Conservation (phyloP, 2,329 filamentous ascomycete genomes). For the Talaromyces rugulosus region DNA sequence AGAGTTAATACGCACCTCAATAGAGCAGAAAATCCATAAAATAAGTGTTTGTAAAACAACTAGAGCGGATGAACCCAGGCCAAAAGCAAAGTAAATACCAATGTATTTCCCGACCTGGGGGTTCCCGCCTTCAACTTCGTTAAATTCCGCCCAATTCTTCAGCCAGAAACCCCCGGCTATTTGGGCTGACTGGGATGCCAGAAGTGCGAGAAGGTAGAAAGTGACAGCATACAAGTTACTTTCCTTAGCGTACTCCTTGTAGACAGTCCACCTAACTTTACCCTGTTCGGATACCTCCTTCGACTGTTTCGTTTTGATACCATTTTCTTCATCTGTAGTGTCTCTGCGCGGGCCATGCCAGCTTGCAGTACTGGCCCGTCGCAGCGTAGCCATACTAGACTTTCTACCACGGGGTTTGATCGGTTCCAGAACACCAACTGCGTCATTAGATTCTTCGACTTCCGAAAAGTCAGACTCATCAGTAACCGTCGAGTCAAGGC, state of each 20-base stretch:
- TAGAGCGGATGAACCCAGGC: conserved; percentile 76
- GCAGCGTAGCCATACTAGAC: conserved; percentile 70
- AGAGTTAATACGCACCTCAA: conserved; percentile 62
- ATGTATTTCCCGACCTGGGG: conserved; percentile 81
- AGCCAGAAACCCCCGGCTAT: conserved; percentile 89
- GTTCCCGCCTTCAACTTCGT: conserved; percentile 65
- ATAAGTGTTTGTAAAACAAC: conserved; percentile 91
- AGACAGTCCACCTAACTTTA: conserved; percentile 97
- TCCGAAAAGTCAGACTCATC: conserved; percentile 51
- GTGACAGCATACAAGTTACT: conserved; percentile 82
- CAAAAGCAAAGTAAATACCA: conserved; percentile 92
- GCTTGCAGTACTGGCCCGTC: conserved; percentile 86
- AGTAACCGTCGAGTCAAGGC: conserved; percentile 53
- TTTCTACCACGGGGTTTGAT: conserved; percentile 63
- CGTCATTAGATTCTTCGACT: conserved; percentile 62
- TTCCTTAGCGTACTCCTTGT: conserved; percentile 88
- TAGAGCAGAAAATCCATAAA: conserved; percentile 99
- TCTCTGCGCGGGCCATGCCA: conserved; percentile 84
- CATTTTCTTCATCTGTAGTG: conserved; percentile 70
- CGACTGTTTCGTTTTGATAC: conserved; percentile 71
- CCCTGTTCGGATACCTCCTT: conserved; percentile 92
- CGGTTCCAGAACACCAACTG: conserved; percentile 68
- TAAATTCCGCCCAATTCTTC: conserved; percentile 84
- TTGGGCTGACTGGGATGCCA: conserved; percentile 76
- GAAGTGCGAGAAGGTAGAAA: conserved; percentile 71